phyloP scores from a whole-genome alignment of 352 stramenopile genomes.

The Phytophthora kernoviae region DNA sequence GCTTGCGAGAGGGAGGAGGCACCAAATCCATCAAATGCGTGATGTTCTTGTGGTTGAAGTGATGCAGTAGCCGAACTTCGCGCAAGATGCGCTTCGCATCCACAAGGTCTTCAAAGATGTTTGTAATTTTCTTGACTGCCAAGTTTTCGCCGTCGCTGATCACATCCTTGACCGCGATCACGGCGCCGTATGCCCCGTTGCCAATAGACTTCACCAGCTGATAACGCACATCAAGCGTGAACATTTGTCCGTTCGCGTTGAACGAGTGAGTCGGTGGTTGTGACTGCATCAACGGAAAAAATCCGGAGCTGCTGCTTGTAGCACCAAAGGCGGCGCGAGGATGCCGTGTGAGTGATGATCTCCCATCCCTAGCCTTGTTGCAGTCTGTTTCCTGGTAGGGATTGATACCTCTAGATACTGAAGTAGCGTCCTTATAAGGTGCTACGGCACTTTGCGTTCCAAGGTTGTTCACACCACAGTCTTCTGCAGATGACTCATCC shows the following conservation, averaged over 20 bases:
- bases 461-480: slow-evolving; percentile 20
- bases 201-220: slow-evolving; percentile 89
- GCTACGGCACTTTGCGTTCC: slow-evolving; percentile 28
- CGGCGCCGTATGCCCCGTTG: slow-evolving; percentile 87
- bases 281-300: slow-evolving; percentile 29
- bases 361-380: slow-evolving; percentile 20
- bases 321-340: slow-evolving; percentile 32
- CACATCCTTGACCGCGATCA: slow-evolving; percentile 87
- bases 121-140: slow-evolving; percentile 95
- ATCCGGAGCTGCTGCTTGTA: slow-evolving; percentile 26
- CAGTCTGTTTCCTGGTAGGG: slow-evolving; percentile 25
- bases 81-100: slow-evolving; percentile 98
- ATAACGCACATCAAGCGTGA: slow-evolving; percentile 90
- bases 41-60: slow-evolving; percentile 94
- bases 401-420: slow-evolving; percentile 14
- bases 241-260: slow-evolving; percentile 79
- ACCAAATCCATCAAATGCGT: slow-evolving; percentile 93
- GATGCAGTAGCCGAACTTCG: slow-evolving; percentile 88
- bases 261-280: slow-evolving; percentile 68
- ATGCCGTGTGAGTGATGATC: slow-evolving; percentile 4
- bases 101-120: slow-evolving; percentile 96
- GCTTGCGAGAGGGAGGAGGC: slow-evolving; percentile 88
- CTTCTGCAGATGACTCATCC: slow-evolving; percentile 25
- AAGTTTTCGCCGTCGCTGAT: slow-evolving; percentile 60
- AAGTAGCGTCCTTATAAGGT: slow-evolving; percentile 31